Evolutionary conservation across 768 basidiomycete genomes (phyloP), one percentile per base, ranked within the genome.

Genomic region (Russula brevipes): DNA sequence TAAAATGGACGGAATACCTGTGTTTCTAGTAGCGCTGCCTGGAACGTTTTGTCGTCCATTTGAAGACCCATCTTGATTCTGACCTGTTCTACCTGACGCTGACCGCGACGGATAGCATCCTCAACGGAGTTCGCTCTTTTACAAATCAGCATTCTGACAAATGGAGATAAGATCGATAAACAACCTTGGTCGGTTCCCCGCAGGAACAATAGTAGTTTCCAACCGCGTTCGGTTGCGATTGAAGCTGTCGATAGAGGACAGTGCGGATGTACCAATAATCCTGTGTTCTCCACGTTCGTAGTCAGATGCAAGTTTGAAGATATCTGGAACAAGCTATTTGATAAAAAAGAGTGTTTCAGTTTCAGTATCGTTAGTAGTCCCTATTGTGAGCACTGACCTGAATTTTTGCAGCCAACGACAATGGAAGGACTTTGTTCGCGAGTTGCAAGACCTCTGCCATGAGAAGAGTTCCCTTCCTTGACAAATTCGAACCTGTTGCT

Each of bases 11-110:
- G 44, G 44, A 42, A 7, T 72, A 93, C 93, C 75, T 94, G 91
- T 2, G 93, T 92, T 69, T 97, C 94, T 24, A 94, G 79, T 54
- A 99, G 77, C 45, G 80, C 82, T 4, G 86, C 79, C 70, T 95
- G 92, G 75, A 98, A 99, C 4, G 88, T 83, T 72, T 82, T 87
- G 73, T 98, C 97, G 72, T 99, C 97, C 85, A 98, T 91, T 75
- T 93, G 90, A 82, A 97, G 85, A 63, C 88, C 89, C 71, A 89
- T 82, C 72, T 94, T 92, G 58, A 97, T 79, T 74, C 91, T 94
- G 31, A 84, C 87, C 69, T 94, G 90, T 69, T 97, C 93, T 2
- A 95, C 88, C 68, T 94, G 92, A 64, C 91, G 81, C 74, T 97
- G 95, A 12, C 91, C 91, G 51, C 94, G 82, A 36, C 90, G 84